phyloP scores from a whole-genome alignment of 768 basidiomycete genomes.

The Phaffia australis region DNA sequence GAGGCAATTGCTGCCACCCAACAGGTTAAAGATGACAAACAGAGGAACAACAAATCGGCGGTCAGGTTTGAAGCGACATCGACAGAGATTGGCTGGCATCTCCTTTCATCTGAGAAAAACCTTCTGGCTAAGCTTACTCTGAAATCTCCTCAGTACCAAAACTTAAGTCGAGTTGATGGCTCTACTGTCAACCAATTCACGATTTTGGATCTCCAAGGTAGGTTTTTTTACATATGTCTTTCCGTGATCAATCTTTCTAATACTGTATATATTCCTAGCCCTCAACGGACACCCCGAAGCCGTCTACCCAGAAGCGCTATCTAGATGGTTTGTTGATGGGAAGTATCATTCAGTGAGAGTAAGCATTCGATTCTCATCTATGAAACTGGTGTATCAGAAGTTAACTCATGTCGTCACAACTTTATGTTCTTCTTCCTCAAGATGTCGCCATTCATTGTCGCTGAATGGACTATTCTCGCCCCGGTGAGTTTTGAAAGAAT shows the following conservation, averaged over 20 bases:
- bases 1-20: slow-evolving; percentile 61
- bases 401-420: slow-evolving; percentile 38
- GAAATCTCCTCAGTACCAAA: slow-evolving; percentile 38
- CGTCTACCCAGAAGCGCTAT: slow-evolving; percentile 75
- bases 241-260: no score
- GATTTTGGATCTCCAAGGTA: no score
- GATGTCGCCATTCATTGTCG: slow-evolving; percentile 51
- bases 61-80: slow-evolving; percentile 70
- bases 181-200: neutral
- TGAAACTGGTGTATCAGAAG: neutral
- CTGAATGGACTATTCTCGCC: slow-evolving; percentile 51
- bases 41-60: slow-evolving; percentile 54
- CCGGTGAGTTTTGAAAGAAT: neutral
- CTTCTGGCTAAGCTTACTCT: slow-evolving; percentile 79
- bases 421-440: neutral
- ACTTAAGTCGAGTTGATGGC: neutral
- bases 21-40: slow-evolving; percentile 46
- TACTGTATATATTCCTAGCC: slow-evolving; percentile 47
- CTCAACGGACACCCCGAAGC: slow-evolving; percentile 76
- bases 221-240: no score
- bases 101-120: slow-evolving; percentile 58
- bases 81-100: slow-evolving; percentile 79
- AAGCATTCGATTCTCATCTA: no score
- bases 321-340: slow-evolving; percentile 46
- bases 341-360: slow-evolving; percentile 36